Evolutionary conservation across 2,329 filamentous ascomycete species (phyloP).

Genomic region (Neofusicoccum sp.): DNA sequence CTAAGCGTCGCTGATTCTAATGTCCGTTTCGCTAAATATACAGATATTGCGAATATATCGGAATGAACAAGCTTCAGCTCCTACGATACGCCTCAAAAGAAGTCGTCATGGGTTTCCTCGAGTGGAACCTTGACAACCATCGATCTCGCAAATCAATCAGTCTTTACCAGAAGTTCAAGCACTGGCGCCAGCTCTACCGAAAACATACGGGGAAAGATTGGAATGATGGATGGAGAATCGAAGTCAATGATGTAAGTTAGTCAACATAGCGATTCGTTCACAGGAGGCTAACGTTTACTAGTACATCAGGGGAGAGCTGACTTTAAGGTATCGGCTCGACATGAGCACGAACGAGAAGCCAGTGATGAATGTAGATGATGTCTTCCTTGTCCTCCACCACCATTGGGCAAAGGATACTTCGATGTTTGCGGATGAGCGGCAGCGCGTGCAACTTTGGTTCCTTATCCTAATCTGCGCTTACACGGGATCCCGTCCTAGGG

Average conservation of each 20-base stretch:
- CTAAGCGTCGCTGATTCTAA: too few species aligned
- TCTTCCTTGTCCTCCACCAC: constrained; percentile 28
- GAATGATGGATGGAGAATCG: too few species aligned
- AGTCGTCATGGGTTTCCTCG: not conserved
- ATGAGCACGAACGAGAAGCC: constrained; percentile 29
- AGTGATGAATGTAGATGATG: constrained; percentile 29
- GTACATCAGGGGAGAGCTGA: not conserved
- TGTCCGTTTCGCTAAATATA: too few species aligned
- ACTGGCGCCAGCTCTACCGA: not conserved
- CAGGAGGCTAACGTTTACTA: not conserved
- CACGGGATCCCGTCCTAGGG: constrained; percentile 27
- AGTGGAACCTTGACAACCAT: constrained; percentile 1
- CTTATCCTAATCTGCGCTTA: constrained; percentile 30
- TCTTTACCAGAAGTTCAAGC: constrained; percentile 7
- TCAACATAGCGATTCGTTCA: not conserved
- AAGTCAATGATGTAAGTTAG: not conserved
- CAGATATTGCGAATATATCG: too few species aligned
- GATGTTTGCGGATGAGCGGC: constrained; percentile 26
- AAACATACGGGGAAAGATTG: not conserved
- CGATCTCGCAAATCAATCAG: not conserved
- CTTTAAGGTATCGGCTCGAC: constrained; percentile 21
- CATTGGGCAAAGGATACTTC: constrained; percentile 28
- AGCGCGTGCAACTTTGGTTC: constrained; percentile 27
- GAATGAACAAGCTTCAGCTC: too few species aligned
- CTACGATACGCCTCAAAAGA: too few species aligned